Percentiles rank a stretch among this genome's conserved stretches.
These are phyloP conservation scores for Aspergillus sp. DNA, from an alignment of 2,329 filamentous ascomycete genomes.

Conservation along the genomic window DNA sequence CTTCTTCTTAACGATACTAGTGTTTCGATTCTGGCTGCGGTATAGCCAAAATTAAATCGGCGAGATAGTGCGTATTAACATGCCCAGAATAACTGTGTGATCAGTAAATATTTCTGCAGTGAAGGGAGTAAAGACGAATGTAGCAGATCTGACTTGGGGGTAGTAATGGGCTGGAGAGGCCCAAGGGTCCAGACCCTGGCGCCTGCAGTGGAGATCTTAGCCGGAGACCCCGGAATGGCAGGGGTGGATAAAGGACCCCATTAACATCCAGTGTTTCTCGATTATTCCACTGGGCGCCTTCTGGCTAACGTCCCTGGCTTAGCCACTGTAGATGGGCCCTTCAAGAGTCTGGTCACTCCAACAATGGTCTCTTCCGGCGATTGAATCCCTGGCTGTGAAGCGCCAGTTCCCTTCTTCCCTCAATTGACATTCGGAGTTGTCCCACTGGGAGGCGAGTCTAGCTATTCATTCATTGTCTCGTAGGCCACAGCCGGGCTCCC, in stretches of 20 bases:
- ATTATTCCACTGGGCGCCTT: not conserved
- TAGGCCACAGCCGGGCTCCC: no score
- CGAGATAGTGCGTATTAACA: no score
- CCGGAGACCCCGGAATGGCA: constrained; percentile 14
- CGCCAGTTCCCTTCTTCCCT: not conserved
- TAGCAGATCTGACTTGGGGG: not conserved
- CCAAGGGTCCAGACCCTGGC: constrained; percentile 4
- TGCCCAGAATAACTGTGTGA: not conserved
- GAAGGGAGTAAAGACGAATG: not conserved
- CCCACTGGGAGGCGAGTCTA: not conserved
- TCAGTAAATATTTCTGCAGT: not conserved
- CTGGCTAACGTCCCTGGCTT: constrained; percentile 5
- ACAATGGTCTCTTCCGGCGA: no score
- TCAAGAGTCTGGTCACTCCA: not conserved
- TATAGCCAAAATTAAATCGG: not conserved
- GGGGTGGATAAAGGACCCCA: constrained; percentile 14
- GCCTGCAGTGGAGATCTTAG: constrained; percentile 13
- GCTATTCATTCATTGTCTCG: no score
- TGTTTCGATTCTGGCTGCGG: not conserved
- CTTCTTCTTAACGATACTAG: not conserved
- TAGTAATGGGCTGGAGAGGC: not conserved
- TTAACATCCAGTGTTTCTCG: not conserved
- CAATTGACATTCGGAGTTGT: not conserved
- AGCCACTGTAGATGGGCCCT: constrained; percentile 4
- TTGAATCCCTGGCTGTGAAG: no score